Base-by-base conservation (phyloP, 2,329 filamentous ascomycete species). In the Calonectria montana region DNA sequence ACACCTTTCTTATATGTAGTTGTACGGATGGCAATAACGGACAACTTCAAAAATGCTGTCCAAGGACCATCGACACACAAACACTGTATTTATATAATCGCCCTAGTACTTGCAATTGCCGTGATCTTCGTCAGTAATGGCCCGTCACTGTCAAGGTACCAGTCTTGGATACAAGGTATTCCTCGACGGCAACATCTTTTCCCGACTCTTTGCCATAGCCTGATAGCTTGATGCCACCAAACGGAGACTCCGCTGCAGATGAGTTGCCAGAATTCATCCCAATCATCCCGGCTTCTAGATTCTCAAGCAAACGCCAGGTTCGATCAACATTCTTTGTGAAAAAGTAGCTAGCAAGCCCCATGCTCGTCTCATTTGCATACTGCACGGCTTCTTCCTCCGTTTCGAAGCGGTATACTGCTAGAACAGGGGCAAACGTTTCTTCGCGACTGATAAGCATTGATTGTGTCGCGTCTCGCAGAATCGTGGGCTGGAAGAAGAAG, bases 131-230 rank as follows among this genome's bases (percentile, higher is more conserved):
- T 37, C 5, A 59, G 29, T 59, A 59, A 39, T 59, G 53, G 10
- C n/a, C 53, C 7, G 23, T 12, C 9, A 59, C 13, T 16, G 53
- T 59, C 35, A 59, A 59, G 1, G 53, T 59, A 2, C 53, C 50
- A 8, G 65, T 43, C 76, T 86, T 86, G 0, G 83, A 83, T 18
- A 86, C 80, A 25, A 86, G 78, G 27, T 84, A 86, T 65, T 86
- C 84, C 21, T 84, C 81, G 5, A 86, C 80, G 0, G 84, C 84
- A 2, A 85, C 80, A 8, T 86, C 84, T 62, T 85, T 86, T 29
- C 85, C 84, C 61, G 85, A 64, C 29, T 77, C 75, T 39, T 77
- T 77, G 0, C 75, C 73, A 27, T 75, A 76, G 0, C 75, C 75
- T 2, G 69, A 77, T 41, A 72, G 64, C 2, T 75, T 77, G 8